phyloP scores from a whole-genome alignment of 176 grass and related monocot species.

The Aegilops longissima region DNA sequence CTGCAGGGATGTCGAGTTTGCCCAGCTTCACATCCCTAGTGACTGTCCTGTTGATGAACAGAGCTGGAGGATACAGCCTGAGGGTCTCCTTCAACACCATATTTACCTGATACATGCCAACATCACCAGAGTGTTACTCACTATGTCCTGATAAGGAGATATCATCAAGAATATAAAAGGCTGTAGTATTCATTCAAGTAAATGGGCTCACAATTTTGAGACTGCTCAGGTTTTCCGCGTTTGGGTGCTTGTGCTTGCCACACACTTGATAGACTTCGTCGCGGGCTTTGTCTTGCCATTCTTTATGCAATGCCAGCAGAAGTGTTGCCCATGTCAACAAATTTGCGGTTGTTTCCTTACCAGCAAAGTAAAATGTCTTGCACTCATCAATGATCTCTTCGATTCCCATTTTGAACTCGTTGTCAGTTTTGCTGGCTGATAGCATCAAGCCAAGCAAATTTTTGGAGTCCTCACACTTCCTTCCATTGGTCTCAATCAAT shows the following conservation, averaged over 20 bases:
- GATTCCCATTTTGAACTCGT: constrained; percentile 59
- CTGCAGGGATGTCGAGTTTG: constrained; percentile 47
- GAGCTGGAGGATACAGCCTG: constrained; percentile 67
- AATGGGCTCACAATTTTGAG: constrained; percentile 67
- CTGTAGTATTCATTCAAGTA: background rate
- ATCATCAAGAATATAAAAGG: background rate
- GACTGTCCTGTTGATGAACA: constrained; percentile 37
- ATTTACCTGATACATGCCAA: constrained; percentile 43
- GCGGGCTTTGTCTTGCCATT: constrained; percentile 76
- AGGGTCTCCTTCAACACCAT: constrained; percentile 91
- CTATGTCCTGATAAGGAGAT: background rate
- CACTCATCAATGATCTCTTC: constrained; percentile 92
- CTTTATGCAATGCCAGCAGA: constrained; percentile 72
- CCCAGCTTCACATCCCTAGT: constrained; percentile 55
- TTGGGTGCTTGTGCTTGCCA: constrained; percentile 39
- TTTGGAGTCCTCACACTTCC: constrained; percentile 60
- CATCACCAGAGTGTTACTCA: background rate
- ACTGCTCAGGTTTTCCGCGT: constrained; percentile 42
- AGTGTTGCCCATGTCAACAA: constrained; percentile 78
- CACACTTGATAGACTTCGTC: constrained; percentile 63
- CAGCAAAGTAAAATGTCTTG: constrained; percentile 86
- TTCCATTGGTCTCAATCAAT: constrained; percentile 62
- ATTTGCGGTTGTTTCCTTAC: constrained; percentile 83
- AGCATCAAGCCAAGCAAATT: constrained; percentile 88
- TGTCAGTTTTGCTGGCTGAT: constrained; percentile 53